These are phyloP conservation scores for Talaromyces nanjingensis DNA, from an alignment of 495 filamentous ascomycete species.

Conservation along the genomic window DNA sequence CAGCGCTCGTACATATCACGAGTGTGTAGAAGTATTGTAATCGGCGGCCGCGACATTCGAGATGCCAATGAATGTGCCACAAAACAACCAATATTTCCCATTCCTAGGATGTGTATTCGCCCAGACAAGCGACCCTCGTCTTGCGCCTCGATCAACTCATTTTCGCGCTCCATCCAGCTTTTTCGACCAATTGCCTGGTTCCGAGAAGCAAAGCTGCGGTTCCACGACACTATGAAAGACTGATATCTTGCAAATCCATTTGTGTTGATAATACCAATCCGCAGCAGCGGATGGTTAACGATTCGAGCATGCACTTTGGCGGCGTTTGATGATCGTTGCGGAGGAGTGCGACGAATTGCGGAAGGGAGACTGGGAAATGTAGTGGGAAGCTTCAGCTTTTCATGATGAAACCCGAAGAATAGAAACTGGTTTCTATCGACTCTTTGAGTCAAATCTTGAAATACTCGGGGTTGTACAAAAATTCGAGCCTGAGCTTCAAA, in stretches of 20 bases:
- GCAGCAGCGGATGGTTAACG: conserved; percentile 31
- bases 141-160: conserved; percentile 6
- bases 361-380: background rate
- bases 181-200: background rate
- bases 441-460: background rate
- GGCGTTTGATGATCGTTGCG: conserved; percentile 3
- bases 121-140: conserved; percentile 25
- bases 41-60: conserved; percentile 49
- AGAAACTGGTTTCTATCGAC: background rate
- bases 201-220: background rate
- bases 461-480: background rate
- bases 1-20: conserved; percentile 22
- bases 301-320: conserved; percentile 33
- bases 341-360: background rate
- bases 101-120: conserved; percentile 53
- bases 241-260: conserved; percentile 2
- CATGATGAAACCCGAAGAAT: background rate
- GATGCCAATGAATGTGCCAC: conserved; percentile 53
- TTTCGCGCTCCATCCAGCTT: background rate
- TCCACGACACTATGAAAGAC: background rate
- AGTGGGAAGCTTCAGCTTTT: background rate
- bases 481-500: background rate
- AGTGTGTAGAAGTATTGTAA: conserved; percentile 49
- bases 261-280: conserved; percentile 19
- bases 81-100: conserved; percentile 53